A percentile compares a stretch with the other conserved stretches of the same genome.
These are phyloP conservation scores for Furcasterigmium sp. DNA, from an alignment of 2,329 filamentous ascomycete genomes.

Conservation along the genomic window DNA sequence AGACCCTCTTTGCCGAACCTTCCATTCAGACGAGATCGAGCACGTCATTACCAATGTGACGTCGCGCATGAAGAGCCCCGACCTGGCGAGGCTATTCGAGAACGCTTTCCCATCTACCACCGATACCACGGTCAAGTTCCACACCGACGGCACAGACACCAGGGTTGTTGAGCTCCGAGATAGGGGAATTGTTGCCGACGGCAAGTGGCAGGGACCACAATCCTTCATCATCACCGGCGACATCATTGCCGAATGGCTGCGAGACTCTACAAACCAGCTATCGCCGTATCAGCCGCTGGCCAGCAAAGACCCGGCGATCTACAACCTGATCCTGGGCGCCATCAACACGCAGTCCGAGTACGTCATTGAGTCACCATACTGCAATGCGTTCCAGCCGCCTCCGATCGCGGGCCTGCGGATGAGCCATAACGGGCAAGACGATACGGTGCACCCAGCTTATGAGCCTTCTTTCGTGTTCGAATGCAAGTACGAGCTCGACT, in stretches of 20 bases:
- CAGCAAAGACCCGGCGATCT: slow-evolving; percentile 72
- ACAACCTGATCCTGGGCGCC: slow-evolving; percentile 78
- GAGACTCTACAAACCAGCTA: slow-evolving; percentile 90
- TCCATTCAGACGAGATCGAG: slow-evolving; percentile 81
- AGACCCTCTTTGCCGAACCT: slow-evolving; percentile 76
- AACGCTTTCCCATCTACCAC: slow-evolving; percentile 92
- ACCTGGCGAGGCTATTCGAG: slow-evolving; percentile 87
- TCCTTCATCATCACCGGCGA: slow-evolving; percentile 92
- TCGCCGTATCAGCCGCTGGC: slow-evolving; percentile 83
- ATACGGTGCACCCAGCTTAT: slow-evolving; percentile 80
- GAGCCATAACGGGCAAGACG: slow-evolving; percentile 74
- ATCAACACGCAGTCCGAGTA: slow-evolving; percentile 97
- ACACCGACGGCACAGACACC: slow-evolving; percentile 55
- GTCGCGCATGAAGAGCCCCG: slow-evolving; percentile 72
- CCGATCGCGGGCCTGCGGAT: slow-evolving; percentile 70
- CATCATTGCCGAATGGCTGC: slow-evolving; percentile 88
- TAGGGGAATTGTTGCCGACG: slow-evolving; percentile 38
- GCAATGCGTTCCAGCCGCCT: slow-evolving; percentile 96
- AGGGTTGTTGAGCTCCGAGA: slow-evolving; percentile 16
- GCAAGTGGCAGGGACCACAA: slow-evolving; percentile 77
- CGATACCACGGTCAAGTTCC: slow-evolving; percentile 86
- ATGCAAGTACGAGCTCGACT: slow-evolving; percentile 98
- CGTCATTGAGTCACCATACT: slow-evolving; percentile 91
- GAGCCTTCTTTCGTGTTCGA: slow-evolving; percentile 86
- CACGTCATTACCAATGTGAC: slow-evolving; percentile 81